Base-by-base conservation (phyloP, 768 basidiomycete genomes). In the Pholiota conissans region DNA sequence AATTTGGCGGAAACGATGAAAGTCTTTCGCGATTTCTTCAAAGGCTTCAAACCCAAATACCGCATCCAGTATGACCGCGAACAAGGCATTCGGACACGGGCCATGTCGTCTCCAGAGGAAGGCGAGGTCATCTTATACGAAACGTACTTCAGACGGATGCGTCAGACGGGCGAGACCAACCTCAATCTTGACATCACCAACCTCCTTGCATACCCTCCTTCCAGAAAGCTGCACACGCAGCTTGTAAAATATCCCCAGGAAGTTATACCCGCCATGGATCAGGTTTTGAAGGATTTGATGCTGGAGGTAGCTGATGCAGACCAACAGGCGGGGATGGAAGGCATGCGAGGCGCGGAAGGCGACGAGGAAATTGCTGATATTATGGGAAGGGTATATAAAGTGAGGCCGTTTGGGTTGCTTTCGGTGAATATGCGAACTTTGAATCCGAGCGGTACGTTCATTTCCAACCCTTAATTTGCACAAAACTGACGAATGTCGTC, bases 181-280 rank as follows among this genome's bases (percentile, higher is more conserved):
- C 78, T 99, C 59, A 99, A 98, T 69, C 76, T 98, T 50, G 97
- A 98, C 65, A 81, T 91, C 69, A 66, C 80, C 65, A 97, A 99
- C 70, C 74, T 99, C 13, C 79, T 88, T 30, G 86, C 95, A 2
- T 99, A 91, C 71, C 91, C 93, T 0, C 85, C 89, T 10, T 85
- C 85, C 57, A 87, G 84, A 67, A 97, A 94, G 71, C 77, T 99
- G 14, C 84, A 93, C 67, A 76, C 76, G 18, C 94, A 97, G 68
- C 82, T 99, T 3, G 72, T 86, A 59, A 95, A 93, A 67, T 98
- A 97, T 72, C 97, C 97, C 0, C 95, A 98, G 71, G 97, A 99
- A 78, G 88, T 98, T 47, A 82, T 99, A 48, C 96, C 97, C 1
- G 93, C 92, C 22, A 95, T 98, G 90, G 97, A 99, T 78, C 93